Conservation (phyloP, 2,329 filamentous ascomycete genomes). For the Aspergillus ochraceus region DNA sequence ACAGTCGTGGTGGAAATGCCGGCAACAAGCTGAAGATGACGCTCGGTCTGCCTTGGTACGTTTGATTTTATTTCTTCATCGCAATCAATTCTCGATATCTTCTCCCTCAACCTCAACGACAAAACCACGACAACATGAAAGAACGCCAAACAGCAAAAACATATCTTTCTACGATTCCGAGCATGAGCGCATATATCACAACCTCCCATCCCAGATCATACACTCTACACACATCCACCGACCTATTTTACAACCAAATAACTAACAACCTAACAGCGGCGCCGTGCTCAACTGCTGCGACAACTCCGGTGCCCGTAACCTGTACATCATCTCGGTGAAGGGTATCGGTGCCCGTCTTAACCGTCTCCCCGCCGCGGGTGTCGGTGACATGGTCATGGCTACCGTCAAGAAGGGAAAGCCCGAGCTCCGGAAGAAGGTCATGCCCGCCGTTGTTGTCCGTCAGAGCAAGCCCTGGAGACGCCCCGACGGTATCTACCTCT, state of each 20-base stretch:
- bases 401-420: slow-evolving; percentile 99
- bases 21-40: slow-evolving; percentile 99
- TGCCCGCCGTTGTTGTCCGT: slow-evolving; percentile 98
- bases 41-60: slow-evolving; percentile 99
- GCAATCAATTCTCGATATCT: neutral
- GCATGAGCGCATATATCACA: neutral
- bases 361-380: slow-evolving; percentile 93
- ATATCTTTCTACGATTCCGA: neutral
- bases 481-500: slow-evolving; percentile 96
- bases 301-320: slow-evolving; percentile 97
- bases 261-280: slow-evolving; percentile 62
- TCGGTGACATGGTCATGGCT: slow-evolving; percentile 99
- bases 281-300: slow-evolving; percentile 99
- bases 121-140: too few relatives aligned
- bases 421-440: slow-evolving; percentile 99
- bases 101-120: too few relatives aligned
- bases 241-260: neutral
- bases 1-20: slow-evolving; percentile 78
- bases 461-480: slow-evolving; percentile 99
- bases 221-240: neutral
- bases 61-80: slow-evolving; percentile 34
- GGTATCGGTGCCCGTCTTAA: slow-evolving; percentile 97
- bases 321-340: slow-evolving; percentile 99
- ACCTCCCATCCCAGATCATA: slow-evolving; percentile 5
- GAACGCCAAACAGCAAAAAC: too few relatives aligned